Base-by-base conservation (phyloP, 2,329 filamentous ascomycete species). In the Cladophialophora yegresii region DNA sequence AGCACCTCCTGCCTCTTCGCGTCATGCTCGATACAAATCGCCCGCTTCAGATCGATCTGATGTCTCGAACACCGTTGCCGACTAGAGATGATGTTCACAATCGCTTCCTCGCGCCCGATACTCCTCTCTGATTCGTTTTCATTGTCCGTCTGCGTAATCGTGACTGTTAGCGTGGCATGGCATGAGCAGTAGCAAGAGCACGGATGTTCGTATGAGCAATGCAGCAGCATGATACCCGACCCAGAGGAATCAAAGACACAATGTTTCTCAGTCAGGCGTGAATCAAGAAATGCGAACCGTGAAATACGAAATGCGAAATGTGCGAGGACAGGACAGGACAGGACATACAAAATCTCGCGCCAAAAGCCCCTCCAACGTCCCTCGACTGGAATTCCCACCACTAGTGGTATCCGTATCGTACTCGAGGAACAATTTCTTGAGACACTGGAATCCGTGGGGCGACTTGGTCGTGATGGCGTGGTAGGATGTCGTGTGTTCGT, bases 31-130 rank as follows among this genome's bases (percentile, higher is more conserved):
- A 67, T 36, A 47, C 62, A 67, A 23, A 53, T 50, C 12, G 65
- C 65, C 26, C 64, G 53, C 50, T 65, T 67, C 26, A 65, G 54
- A 45, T 67, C 65, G 20, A 56, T 65, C 53, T 67, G 62, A 40
- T 63, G 62, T 50, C 54, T 45, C 13, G 51, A 45, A 43, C 58
- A 67, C 30, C 33, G 60, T 23, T 59, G 45, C 59, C 65, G 22
- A 16, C 16, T 23, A 10, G 55, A 54, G 12, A 65, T 49, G n/a
- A 67, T 67, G 4, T 40, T 30, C n/a, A 63, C 55, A 7, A 67
- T 61, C 3, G 60, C 56, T 54, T 67, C 65, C 5, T 59, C 56
- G 9, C 65, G 51, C 8, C 62, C 60, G 20, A 62, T 58, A 20
- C 33, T 63, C 23, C 65, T 43, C 43, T 67, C 65, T 51, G 54